phyloP scores from a whole-genome alignment of 225 moss, liverwort and hornwort genomes.

The Polytrichum formosum region DNA sequence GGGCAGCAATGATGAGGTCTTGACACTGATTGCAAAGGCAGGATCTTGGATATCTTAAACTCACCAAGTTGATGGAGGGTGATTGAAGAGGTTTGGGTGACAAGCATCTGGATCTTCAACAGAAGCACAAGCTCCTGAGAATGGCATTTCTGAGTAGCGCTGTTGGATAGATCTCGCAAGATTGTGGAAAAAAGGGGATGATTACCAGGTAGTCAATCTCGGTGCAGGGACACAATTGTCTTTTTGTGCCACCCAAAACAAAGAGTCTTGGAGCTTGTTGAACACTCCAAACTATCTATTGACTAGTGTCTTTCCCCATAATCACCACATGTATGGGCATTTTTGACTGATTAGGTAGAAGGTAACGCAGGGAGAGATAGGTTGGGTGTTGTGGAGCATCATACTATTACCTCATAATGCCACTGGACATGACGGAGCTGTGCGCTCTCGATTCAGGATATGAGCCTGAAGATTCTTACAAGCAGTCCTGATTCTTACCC shows the following conservation, averaged over 20 bases:
- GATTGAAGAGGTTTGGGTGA: background rate
- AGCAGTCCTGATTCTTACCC: conserved; percentile 15
- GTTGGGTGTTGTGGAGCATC: conserved; percentile 11
- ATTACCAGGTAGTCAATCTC: conserved; percentile 4
- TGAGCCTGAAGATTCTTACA: conserved; percentile 24
- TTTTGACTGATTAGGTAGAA: conserved; percentile 18
- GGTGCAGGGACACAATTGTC: conserved; percentile 8
- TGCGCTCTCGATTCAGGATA: conserved; percentile 36
- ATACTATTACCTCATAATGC: conserved; percentile 12
- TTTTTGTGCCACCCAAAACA: background rate
- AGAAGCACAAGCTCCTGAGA: background rate
- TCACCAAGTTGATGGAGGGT: background rate
- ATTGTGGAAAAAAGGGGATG: conserved; percentile 11
- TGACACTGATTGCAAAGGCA: conserved; percentile 4
- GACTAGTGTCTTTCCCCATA: conserved; percentile 10
- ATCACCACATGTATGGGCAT: conserved; percentile 9
- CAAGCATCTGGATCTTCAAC: background rate
- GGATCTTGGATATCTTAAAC: conserved; percentile 14
- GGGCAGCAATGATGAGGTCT: conserved; percentile 1
- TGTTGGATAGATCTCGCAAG: conserved; percentile 9
- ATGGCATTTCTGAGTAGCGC: background rate
- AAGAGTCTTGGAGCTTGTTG: conserved; percentile 7
- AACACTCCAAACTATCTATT: conserved; percentile 16
- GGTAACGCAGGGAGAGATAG: conserved; percentile 3
- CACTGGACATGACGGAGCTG: conserved; percentile 36